Evolutionary conservation across 257 asterid species (phyloP).

Genomic region (Solanum chiquidenum): DNA sequence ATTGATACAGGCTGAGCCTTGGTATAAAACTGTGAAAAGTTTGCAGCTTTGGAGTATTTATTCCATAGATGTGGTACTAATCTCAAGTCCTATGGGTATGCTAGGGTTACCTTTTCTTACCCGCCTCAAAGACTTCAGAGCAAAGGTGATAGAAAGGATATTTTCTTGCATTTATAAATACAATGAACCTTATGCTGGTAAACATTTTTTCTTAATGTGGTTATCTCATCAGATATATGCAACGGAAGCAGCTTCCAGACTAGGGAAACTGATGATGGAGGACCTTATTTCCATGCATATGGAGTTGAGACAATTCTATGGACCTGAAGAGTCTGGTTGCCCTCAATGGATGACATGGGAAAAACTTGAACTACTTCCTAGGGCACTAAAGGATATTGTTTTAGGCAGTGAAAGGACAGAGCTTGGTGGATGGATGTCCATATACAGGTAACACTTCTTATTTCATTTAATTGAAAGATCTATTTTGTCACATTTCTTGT

Average conservation of each 20-base stretch:
- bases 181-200: neutral
- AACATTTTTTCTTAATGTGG: constrained; percentile 4
- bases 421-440: constrained; percentile 72
- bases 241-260: constrained; percentile 71
- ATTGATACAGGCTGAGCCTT: constrained; percentile 62
- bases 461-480: neutral
- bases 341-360: constrained; percentile 89
- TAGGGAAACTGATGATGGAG: constrained; percentile 75
- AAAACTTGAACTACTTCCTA: constrained; percentile 56
- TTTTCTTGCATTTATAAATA: neutral
- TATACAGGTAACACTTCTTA: constrained; percentile 44
- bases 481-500: neutral
- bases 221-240: constrained; percentile 50
- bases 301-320: constrained; percentile 65
- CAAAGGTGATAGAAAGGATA: constrained; percentile 40
- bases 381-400: constrained; percentile 36
- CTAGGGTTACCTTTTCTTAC: constrained; percentile 81
- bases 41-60: constrained; percentile 51
- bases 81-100: constrained; percentile 73
- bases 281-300: constrained; percentile 74
- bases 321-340: constrained; percentile 37
- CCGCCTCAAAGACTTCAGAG: constrained; percentile 43
- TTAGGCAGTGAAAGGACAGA: constrained; percentile 39
- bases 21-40: constrained; percentile 42
- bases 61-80: constrained; percentile 58